Evolutionary conservation across 495 filamentous ascomycete genomes (phyloP).

Genomic region (Podospora pseudopauciseta): DNA sequence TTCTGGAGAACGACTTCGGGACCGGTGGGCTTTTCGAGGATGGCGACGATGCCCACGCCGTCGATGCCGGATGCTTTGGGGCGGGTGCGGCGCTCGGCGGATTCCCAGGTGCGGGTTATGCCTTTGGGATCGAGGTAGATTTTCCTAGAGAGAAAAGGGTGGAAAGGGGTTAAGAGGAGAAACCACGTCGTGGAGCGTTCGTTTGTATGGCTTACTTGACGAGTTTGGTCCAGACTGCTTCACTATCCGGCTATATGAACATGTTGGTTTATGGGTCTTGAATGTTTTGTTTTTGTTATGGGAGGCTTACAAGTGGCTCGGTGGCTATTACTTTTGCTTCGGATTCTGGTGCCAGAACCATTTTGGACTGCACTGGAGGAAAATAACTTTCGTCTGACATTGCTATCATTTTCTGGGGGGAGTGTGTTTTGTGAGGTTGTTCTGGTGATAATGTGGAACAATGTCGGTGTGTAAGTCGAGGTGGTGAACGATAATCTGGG

Average conservation of each 20-base stretch:
- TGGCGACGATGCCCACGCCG: slow-evolving; percentile 85
- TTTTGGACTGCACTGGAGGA: neutral
- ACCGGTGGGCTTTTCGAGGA: slow-evolving; percentile 66
- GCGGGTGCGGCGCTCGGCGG: slow-evolving; percentile 71
- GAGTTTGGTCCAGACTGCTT: slow-evolving; percentile 72
- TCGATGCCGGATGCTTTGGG: slow-evolving; percentile 69
- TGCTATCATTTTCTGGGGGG: neutral
- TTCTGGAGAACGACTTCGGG: slow-evolving; percentile 80
- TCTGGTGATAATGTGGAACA: neutral
- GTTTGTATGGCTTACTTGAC: slow-evolving; percentile 25
- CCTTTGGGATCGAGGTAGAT: slow-evolving; percentile 71
- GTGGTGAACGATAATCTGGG: neutral
- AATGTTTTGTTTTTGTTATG: neutral
- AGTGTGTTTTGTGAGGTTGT: neutral
- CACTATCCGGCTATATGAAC: slow-evolving; percentile 38
- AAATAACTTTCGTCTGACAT: neutral
- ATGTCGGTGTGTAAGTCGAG: neutral
- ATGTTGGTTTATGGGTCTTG: neutral
- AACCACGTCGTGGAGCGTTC: neutral
- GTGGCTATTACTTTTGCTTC: slow-evolving; percentile 28
- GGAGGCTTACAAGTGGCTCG: slow-evolving; percentile 33
- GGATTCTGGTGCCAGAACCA: neutral
- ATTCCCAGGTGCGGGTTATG: slow-evolving; percentile 72
- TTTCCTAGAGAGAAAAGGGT: slow-evolving; percentile 42
- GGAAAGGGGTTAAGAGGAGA: neutral